These are phyloP conservation scores for Coemansia biformis DNA, from an alignment of 192 early-diverging fungal genomes.

Conservation along the genomic window DNA sequence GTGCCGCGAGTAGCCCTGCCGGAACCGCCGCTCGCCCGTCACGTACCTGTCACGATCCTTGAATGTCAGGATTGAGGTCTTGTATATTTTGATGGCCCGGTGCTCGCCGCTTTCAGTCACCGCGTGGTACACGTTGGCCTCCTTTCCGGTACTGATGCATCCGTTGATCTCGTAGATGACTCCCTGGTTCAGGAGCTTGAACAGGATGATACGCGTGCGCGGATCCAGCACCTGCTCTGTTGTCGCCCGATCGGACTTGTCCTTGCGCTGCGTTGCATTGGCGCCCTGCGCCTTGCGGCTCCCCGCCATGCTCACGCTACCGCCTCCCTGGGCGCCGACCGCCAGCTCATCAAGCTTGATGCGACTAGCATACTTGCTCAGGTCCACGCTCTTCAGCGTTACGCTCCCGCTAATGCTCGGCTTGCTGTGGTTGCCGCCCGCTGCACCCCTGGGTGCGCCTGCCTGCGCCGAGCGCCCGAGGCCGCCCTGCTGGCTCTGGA, in stretches of 20 bases:
- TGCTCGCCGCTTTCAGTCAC: constrained; percentile 75
- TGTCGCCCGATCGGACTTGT: constrained; percentile 93
- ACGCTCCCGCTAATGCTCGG: constrained; percentile 15
- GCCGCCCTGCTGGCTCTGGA: constrained; percentile 7
- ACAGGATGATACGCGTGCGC: constrained; percentile 94
- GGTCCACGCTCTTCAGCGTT: constrained; percentile 48
- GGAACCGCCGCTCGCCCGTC: constrained; percentile 89
- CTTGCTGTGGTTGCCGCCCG: constrained; percentile 8
- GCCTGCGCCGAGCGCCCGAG: neutral
- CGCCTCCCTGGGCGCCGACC: neutral
- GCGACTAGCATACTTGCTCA: constrained; percentile 63
- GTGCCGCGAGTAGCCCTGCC: constrained; percentile 87
- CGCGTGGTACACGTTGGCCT: constrained; percentile 99
- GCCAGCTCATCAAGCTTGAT: constrained; percentile 56
- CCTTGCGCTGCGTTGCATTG: constrained; percentile 51
- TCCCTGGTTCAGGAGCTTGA: constrained; percentile 89
- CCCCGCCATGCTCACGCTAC: constrained; percentile 8
- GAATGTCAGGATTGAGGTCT: constrained; percentile 96
- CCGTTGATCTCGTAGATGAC: constrained; percentile 93
- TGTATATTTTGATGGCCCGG: constrained; percentile 95
- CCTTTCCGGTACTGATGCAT: constrained; percentile 96
- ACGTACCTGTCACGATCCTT: constrained; percentile 98
- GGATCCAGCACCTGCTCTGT: constrained; percentile 96
- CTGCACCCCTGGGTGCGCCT: constrained; percentile 16
- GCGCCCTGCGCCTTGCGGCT: constrained; percentile 44